phyloP scores from a whole-genome alignment of 495 filamentous ascomycete genomes.

The Aspergillus nanangensis region DNA sequence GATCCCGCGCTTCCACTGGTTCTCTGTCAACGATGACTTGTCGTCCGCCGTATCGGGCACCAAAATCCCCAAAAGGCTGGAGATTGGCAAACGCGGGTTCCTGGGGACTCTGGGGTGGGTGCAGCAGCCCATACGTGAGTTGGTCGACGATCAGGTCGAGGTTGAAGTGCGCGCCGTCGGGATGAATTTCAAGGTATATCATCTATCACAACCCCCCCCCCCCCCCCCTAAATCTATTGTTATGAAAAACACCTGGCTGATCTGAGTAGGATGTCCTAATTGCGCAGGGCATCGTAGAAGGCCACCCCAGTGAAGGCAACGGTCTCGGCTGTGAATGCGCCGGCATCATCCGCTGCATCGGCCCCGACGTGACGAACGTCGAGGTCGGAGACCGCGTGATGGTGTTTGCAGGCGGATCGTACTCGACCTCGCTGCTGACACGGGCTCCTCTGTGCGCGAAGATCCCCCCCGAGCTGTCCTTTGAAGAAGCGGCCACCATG shows the following conservation, averaged over 20 bases:
- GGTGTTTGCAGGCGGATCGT: too few relatives aligned
- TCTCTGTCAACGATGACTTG: conserved; percentile 9
- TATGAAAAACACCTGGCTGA: conserved; percentile 34
- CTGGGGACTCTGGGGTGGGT: conserved; percentile 23
- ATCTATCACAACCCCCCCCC: too few relatives aligned
- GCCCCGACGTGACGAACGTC: too few relatives aligned
- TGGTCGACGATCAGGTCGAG: conserved; percentile 23
- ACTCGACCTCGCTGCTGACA: too few relatives aligned
- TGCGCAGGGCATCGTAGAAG: too few relatives aligned
- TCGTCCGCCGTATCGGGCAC: too few relatives aligned
- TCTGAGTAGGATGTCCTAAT: conserved; percentile 29
- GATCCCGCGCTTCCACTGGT: conserved; percentile 24
- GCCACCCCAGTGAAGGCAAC: too few relatives aligned
- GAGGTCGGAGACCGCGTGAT: conserved; percentile 35
- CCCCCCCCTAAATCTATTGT: too few relatives aligned
- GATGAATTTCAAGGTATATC: conserved; percentile 38
- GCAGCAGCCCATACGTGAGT: neutral
- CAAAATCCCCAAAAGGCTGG: conserved; percentile 5
- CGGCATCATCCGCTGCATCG: too few relatives aligned
- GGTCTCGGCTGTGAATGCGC: too few relatives aligned
- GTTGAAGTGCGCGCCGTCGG: conserved; percentile 36
- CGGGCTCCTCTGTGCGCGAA: conserved; percentile 6
- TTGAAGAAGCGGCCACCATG: conserved; percentile 28
- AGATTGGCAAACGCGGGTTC: conserved; percentile 16
- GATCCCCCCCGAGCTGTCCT: conserved; percentile 22